These are phyloP conservation scores for Lithohypha guttulata DNA, from an alignment of 2,329 filamentous ascomycete species.

Conservation along the genomic window DNA sequence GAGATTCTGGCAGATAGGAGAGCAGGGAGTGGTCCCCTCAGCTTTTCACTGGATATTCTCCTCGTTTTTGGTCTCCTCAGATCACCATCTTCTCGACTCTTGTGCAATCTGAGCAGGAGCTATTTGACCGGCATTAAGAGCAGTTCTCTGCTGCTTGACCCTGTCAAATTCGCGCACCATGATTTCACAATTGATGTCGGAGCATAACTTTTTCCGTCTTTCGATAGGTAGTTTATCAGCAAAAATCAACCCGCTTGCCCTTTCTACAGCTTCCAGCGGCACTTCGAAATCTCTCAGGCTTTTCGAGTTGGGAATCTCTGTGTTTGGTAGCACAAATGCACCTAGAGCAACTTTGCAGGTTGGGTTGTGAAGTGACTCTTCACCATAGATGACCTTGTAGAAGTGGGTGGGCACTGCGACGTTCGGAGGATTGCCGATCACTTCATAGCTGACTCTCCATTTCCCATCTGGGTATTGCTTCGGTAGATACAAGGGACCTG, in stretches of 20 bases:
- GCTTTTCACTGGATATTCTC: no score
- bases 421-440: slow-evolving; percentile 86
- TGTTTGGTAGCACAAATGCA: slow-evolving; percentile 92
- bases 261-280: slow-evolving; percentile 81
- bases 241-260: slow-evolving; percentile 86
- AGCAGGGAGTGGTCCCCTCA: no score
- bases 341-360: slow-evolving; percentile 72
- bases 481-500: slow-evolving; percentile 86
- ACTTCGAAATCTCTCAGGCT: slow-evolving; percentile 88
- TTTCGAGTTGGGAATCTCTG: slow-evolving; percentile 75
- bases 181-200: slow-evolving; percentile 74
- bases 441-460: slow-evolving; percentile 91
- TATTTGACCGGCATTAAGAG: slow-evolving; percentile 7
- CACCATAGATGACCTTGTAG: slow-evolving; percentile 97
- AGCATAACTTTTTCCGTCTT: slow-evolving; percentile 68
- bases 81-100: slow-evolving; percentile 3
- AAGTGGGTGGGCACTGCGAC: slow-evolving; percentile 97
- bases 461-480: slow-evolving; percentile 80
- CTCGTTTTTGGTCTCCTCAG: no score
- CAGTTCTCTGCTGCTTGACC: slow-evolving; percentile 40
- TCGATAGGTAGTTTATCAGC: slow-evolving; percentile 63
- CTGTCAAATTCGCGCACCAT: slow-evolving; percentile 68
- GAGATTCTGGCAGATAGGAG: no score
- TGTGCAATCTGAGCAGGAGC: slow-evolving; percentile 1
- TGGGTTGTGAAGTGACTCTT: slow-evolving; percentile 55